Conservation (phyloP, 2,329 filamentous ascomycete species). For the Cordyceps pruinosa region DNA sequence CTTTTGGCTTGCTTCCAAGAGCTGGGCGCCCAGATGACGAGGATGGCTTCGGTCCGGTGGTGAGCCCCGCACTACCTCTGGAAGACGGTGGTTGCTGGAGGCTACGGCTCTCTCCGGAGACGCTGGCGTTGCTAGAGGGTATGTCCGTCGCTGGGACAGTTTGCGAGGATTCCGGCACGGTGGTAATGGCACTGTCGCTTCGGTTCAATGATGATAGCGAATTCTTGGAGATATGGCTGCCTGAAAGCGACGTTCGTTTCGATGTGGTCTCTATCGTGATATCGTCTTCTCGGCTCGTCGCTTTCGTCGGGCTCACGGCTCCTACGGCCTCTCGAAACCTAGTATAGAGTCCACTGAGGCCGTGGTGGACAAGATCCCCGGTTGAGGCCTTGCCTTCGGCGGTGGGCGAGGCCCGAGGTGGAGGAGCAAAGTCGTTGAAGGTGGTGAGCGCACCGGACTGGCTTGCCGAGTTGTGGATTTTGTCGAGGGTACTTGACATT, state of each 20-base stretch:
- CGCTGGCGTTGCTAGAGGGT: constrained; percentile 5
- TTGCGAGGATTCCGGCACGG: background rate
- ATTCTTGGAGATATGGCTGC: constrained; percentile 34
- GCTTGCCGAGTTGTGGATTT: constrained; percentile 84
- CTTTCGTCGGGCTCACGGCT: constrained; percentile 45
- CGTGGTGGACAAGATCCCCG: constrained; percentile 72
- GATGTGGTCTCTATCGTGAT: constrained; percentile 36
- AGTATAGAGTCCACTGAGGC: constrained; percentile 82
- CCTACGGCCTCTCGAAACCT: constrained; percentile 78
- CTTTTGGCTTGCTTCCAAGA: constrained; percentile 36
- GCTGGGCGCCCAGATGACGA: constrained; percentile 29
- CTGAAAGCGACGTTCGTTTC: constrained; percentile 35
- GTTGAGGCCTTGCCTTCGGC: constrained; percentile 63
- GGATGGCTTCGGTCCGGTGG: constrained; percentile 37
- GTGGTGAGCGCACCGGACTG: constrained; percentile 79
- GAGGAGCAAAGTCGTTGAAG: constrained; percentile 85
- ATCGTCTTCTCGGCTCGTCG: constrained; percentile 35
- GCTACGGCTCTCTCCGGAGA: constrained; percentile 9
- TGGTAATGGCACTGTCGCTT: constrained; percentile 30
- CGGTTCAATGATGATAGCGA: constrained; percentile 35
- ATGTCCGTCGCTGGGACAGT: background rate
- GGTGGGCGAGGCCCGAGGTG: constrained; percentile 50
- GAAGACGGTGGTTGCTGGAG: constrained; percentile 29
- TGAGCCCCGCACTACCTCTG: constrained; percentile 39
- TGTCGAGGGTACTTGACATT: constrained; percentile 70